These are phyloP conservation scores for Umbelopsis isabellina DNA, from an alignment of 192 early-diverging fungal genomes.

Conservation along the genomic window DNA sequence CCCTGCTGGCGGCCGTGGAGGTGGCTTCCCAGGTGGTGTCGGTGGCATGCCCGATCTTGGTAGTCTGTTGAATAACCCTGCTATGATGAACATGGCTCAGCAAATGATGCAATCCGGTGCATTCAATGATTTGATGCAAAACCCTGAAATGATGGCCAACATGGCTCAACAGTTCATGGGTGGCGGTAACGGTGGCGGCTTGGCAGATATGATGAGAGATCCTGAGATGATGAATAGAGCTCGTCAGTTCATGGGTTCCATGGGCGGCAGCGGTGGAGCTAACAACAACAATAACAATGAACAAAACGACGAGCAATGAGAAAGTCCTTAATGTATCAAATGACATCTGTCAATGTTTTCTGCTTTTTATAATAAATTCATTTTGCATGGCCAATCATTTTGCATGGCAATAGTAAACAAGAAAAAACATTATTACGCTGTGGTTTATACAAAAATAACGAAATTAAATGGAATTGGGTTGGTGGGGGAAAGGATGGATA, in stretches of 20 bases:
- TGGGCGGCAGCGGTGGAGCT: slow-evolving; percentile 36
- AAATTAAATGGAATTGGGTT: background rate
- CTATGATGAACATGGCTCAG: slow-evolving; percentile 94
- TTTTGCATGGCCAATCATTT: background rate
- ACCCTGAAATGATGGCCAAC: slow-evolving; percentile 79
- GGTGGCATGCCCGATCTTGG: slow-evolving; percentile 68
- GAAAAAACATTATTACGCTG: background rate
- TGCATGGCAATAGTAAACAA: slow-evolving; percentile 20
- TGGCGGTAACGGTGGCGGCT: slow-evolving; percentile 57
- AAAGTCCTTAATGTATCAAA: background rate
- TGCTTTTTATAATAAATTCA: slow-evolving; percentile 18
- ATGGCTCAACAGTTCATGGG: slow-evolving; percentile 87
- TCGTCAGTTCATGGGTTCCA: slow-evolving; percentile 45
- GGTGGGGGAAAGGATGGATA: no score
- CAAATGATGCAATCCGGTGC: slow-evolving; percentile 88
- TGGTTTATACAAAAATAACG: background rate
- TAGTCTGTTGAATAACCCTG: slow-evolving; percentile 90
- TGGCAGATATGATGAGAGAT: slow-evolving; percentile 71
- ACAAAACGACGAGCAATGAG: slow-evolving; percentile 2
- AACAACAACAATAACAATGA: slow-evolving; percentile 15
- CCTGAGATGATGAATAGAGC: slow-evolving; percentile 68
- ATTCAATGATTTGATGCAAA: slow-evolving; percentile 85
- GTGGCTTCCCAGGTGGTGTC: slow-evolving; percentile 42
- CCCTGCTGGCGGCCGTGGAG: slow-evolving; percentile 35
- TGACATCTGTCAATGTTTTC: background rate